Percentiles rank a stretch among this genome's conserved stretches.
phyloP scores from a whole-genome alignment of 2,329 filamentous ascomycete species.

The Alternaria atra region DNA sequence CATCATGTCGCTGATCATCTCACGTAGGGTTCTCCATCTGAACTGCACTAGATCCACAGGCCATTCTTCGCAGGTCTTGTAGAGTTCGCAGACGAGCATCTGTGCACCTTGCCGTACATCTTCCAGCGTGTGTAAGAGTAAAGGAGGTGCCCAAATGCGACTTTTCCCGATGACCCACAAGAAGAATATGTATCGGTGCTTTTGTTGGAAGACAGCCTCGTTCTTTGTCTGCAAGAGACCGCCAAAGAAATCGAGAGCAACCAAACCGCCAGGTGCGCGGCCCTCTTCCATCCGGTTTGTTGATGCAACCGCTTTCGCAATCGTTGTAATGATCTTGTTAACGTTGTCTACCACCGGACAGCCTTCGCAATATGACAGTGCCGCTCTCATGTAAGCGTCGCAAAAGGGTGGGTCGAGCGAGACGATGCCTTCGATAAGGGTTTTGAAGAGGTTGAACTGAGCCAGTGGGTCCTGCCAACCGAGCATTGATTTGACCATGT shows the following conservation, averaged over 20 bases:
- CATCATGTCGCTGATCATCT: constrained; percentile 28
- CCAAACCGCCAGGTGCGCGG: constrained; percentile 32
- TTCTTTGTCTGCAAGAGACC: constrained; percentile 37
- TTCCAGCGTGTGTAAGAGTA: constrained; percentile 45
- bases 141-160: constrained; percentile 26
- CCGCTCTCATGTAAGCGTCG: constrained; percentile 46
- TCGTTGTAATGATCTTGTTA: constrained; percentile 28
- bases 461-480: constrained; percentile 24
- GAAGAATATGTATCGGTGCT: constrained; percentile 33
- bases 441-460: constrained; percentile 31
- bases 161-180: constrained; percentile 28
- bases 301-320: constrained; percentile 30
- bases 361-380: constrained; percentile 42
- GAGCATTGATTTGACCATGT: constrained; percentile 46
- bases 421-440: constrained; percentile 45
- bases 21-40: constrained; percentile 35
- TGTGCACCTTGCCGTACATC: constrained; percentile 35
- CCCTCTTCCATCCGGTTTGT: constrained; percentile 22
- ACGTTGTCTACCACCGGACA: constrained; percentile 25
- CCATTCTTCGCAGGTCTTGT: constrained; percentile 27
- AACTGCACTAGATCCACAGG: constrained; percentile 21
- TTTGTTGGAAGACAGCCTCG: constrained; percentile 28
- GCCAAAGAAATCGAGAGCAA: constrained; percentile 38
- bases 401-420: constrained; percentile 34
- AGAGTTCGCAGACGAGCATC: constrained; percentile 35